Conservation (phyloP, 345 rosid genomes). For the Barbarea vulgaris region DNA sequence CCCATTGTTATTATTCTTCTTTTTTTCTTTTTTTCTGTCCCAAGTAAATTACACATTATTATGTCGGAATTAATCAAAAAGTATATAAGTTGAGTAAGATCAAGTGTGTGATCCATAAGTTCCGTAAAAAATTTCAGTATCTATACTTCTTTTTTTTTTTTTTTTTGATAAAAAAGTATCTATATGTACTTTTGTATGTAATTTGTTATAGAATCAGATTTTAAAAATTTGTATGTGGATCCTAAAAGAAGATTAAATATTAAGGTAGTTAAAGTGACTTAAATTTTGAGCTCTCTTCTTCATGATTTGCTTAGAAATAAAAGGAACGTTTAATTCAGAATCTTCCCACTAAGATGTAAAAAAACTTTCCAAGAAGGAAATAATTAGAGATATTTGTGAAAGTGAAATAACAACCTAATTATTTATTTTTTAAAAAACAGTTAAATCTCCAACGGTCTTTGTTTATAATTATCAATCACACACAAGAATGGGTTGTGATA, state of each 20-base stretch:
- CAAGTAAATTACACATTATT: not conserved
- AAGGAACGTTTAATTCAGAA: not conserved
- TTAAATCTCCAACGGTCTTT: not conserved
- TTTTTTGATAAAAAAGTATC: no score
- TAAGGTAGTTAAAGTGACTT: not conserved
- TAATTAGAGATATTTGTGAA: not conserved
- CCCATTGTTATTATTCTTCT: no score
- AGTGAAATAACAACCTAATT: not conserved
- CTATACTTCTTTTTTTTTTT: no score
- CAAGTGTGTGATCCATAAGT: not conserved
- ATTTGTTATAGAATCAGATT: not conserved
- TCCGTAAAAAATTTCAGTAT: not conserved
- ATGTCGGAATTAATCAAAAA: not conserved
- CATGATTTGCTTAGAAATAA: not conserved
- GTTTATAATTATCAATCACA: constrained; percentile 27
- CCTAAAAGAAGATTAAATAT: not conserved
- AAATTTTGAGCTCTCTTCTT: constrained; percentile 6
- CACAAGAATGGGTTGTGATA: constrained; percentile 35
- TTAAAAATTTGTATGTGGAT: not conserved
- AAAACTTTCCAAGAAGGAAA: not conserved
- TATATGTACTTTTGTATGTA: not conserved
- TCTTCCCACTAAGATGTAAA: not conserved
- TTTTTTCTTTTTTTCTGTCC: constrained; percentile 7
- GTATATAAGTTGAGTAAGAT: not conserved
- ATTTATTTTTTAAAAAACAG: not conserved